Evolutionary conservation across 345 rosid species (phyloP).

Genomic region (Syzygium jambos): DNA sequence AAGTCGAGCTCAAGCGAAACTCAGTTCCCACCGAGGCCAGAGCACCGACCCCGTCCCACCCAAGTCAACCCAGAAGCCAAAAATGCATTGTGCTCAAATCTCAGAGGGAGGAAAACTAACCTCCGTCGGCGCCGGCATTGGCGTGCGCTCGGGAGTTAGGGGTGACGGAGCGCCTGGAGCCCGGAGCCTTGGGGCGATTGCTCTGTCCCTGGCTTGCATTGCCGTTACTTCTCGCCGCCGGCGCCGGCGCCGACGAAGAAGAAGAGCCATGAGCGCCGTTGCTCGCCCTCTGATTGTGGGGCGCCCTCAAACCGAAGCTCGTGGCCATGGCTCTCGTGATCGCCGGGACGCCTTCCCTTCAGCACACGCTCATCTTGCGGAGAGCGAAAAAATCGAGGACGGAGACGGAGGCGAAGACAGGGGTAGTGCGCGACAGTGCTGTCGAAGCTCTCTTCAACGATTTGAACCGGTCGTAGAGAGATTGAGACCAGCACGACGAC

Average conservation of each 20-base stretch:
- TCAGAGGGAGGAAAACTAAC: constrained; percentile 7
- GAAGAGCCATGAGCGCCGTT: background rate
- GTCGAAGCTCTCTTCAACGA: background rate
- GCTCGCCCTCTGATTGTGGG: background rate
- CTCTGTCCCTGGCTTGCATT: background rate
- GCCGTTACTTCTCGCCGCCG: background rate
- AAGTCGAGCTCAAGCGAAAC: background rate
- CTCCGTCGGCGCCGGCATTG: constrained; percentile 33
- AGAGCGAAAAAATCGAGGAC: background rate
- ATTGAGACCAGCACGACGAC: background rate
- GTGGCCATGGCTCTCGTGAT: background rate
- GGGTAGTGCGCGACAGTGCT: background rate
- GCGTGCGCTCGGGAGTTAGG: constrained; percentile 50
- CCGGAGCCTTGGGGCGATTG: constrained; percentile 6
- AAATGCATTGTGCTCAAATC: background rate
- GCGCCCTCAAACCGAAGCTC: background rate
- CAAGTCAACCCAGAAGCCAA: background rate
- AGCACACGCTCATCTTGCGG: background rate
- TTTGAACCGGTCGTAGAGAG: background rate
- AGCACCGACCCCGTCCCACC: background rate
- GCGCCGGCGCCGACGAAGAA: background rate
- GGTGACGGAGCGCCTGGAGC: constrained; percentile 61
- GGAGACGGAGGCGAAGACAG: background rate
- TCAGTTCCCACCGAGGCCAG: background rate
- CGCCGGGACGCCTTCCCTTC: background rate